These are phyloP conservation scores for Heterobasidion occidentale DNA, from an alignment of 1,284 basidiomycete genomes.

Conservation along the genomic window DNA sequence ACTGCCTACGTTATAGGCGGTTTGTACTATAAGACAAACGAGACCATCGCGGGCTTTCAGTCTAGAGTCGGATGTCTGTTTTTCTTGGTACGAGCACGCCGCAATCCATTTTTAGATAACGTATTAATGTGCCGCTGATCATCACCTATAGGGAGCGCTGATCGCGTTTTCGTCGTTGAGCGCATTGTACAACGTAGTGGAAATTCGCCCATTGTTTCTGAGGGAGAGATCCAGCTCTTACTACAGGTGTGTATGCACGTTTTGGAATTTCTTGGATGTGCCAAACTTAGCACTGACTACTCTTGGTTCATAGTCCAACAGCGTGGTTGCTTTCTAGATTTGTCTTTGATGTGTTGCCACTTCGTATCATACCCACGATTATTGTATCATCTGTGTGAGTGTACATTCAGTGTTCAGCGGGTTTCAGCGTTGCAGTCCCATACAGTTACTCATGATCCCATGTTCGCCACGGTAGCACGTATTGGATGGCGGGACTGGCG, in stretches of 20 bases:
- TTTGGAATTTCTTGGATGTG: background rate
- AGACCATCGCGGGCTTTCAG: conserved; percentile 87
- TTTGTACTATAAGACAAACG: conserved; percentile 72
- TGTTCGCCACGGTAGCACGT: conserved; percentile 40
- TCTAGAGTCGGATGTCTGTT: conserved; percentile 86
- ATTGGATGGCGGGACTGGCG: conserved; percentile 90
- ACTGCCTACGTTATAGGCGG: conserved; percentile 42
- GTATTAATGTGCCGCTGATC: background rate
- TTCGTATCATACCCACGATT: conserved; percentile 80
- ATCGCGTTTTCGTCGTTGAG: conserved; percentile 85
- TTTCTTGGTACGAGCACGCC: conserved; percentile 63
- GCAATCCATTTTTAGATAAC: background rate
- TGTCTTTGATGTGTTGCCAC: conserved; percentile 78
- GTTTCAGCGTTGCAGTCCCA: conserved; percentile 2
- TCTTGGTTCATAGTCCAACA: conserved; percentile 48
- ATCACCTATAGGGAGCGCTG: conserved; percentile 57
- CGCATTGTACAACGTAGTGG: conserved; percentile 80
- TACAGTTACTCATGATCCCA: too few relatives aligned
- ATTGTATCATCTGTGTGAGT: conserved; percentile 71
- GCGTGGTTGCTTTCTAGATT: conserved; percentile 83
- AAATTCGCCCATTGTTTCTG: conserved; percentile 76
- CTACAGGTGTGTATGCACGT: conserved; percentile 47
- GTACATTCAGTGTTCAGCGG: background rate
- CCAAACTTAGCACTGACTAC: conserved; percentile 7
- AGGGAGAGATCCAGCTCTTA: conserved; percentile 77